Conservation (phyloP, 495 filamentous ascomycete genomes). For the Penicillium steckii region DNA sequence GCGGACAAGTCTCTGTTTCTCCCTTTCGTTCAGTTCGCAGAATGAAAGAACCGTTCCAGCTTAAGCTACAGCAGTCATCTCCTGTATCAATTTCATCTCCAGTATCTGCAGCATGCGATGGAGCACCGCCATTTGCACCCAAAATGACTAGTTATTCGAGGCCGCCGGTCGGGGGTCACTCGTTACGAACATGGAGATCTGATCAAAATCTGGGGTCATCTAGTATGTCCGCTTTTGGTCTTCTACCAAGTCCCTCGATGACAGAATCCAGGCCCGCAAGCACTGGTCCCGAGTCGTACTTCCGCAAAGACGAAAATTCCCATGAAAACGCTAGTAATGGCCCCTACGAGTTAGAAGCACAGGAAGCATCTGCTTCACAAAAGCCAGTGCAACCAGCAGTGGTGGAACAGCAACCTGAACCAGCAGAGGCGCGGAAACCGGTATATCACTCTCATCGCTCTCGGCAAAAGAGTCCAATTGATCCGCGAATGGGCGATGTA, state of each 20-base stretch:
- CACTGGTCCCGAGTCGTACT: slow-evolving; percentile 32
- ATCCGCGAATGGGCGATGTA: slow-evolving; percentile 12
- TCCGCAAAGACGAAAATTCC: slow-evolving; percentile 21
- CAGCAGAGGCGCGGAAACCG: neutral
- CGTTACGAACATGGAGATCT: slow-evolving; percentile 42
- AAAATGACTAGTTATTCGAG: slow-evolving; percentile 17
- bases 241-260: slow-evolving; percentile 43
- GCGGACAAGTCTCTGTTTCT: slow-evolving; percentile 31
- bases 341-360: neutral
- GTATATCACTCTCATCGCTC: slow-evolving; percentile 18
- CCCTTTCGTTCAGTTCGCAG: slow-evolving; percentile 47
- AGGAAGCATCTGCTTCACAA: neutral
- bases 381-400: neutral
- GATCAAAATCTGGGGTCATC: slow-evolving; percentile 38
- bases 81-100: slow-evolving; percentile 22
- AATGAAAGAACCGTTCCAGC: slow-evolving; percentile 48
- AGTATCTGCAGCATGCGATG: slow-evolving; percentile 22
- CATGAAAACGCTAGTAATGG: neutral
- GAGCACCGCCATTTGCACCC: slow-evolving; percentile 13
- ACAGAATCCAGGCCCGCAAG: slow-evolving; percentile 36
- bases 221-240: slow-evolving; percentile 38
- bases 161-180: slow-evolving; percentile 19
- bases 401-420: neutral
- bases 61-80: slow-evolving; percentile 39
- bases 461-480: neutral